Percentiles rank a stretch among this genome's conserved stretches.
Evolutionary conservation across 108 stramenopile genomes (phyloP).

Genomic region (Cylindrotheca closterium): DNA sequence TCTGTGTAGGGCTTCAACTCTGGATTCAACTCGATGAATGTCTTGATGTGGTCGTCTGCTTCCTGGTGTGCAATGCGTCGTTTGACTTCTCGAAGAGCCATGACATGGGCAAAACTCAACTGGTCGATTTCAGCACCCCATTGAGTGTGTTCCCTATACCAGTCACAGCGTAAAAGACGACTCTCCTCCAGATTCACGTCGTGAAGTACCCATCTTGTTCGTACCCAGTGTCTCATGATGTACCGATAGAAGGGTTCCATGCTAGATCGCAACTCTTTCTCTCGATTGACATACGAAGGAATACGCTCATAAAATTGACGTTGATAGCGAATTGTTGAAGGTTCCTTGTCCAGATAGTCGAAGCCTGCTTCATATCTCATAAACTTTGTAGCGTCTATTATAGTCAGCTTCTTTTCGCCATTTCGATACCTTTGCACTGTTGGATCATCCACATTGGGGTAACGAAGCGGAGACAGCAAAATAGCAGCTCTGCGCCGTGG

Average conservation of each 20-base stretch:
- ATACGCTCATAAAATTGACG: conserved; percentile 72
- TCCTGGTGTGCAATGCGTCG: conserved; percentile 46
- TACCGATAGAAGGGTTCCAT: conserved; percentile 51
- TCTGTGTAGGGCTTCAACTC: conserved; percentile 44
- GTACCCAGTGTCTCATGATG: conserved; percentile 66
- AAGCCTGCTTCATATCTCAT: conserved; percentile 64
- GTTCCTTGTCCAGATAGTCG: conserved; percentile 32
- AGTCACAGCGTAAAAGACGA: conserved; percentile 74
- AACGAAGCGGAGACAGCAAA: conserved; percentile 27
- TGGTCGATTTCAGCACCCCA: conserved; percentile 72
- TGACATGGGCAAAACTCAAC: conserved; percentile 73
- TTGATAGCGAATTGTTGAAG: conserved; percentile 39
- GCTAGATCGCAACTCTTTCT: conserved; percentile 42
- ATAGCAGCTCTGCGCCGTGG: conserved; percentile 64
- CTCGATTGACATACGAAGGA: conserved; percentile 52
- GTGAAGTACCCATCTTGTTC: conserved; percentile 74
- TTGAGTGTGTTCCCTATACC: conserved; percentile 74
- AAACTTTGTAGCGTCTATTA: conserved; percentile 51
- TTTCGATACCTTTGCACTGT: conserved; percentile 12
- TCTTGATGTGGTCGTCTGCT: conserved; percentile 41
- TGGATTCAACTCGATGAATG: conserved; percentile 26
- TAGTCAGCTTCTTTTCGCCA: conserved; percentile 35
- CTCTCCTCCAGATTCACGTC: conserved; percentile 65
- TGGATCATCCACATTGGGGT: conserved; percentile 22
- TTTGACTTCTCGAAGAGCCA: conserved; percentile 68